Percentiles rank a stretch among this genome's conserved stretches.
These are phyloP conservation scores for Apiotrichum brassicae DNA, from an alignment of 1,284 basidiomycete genomes.

Conservation along the genomic window DNA sequence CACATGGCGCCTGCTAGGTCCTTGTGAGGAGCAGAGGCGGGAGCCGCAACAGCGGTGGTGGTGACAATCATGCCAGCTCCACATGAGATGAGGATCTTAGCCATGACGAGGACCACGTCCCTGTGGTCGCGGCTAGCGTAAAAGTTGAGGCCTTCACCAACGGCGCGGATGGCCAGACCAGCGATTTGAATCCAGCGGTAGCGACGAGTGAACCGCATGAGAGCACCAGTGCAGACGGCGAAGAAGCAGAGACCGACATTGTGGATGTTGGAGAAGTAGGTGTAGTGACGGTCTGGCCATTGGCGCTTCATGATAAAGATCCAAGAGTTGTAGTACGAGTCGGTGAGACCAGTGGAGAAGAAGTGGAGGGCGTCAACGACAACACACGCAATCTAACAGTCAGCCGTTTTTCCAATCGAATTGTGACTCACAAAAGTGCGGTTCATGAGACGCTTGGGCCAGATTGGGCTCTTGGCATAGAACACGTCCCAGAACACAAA, in stretches of 20 bases:
- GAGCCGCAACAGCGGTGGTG: conserved; percentile 30
- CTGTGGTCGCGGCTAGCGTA: conserved; percentile 1
- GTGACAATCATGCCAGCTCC: conserved; percentile 26
- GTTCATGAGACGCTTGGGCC: conserved; percentile 47
- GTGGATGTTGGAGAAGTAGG: conserved; percentile 20
- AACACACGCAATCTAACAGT: conserved; percentile 22
- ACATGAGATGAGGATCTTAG: conserved; percentile 20
- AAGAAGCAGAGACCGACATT: conserved; percentile 32
- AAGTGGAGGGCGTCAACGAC: conserved; percentile 38
- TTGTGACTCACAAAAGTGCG: conserved; percentile 32
- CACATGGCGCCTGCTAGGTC: conserved; percentile 6
- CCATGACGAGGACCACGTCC: conserved; percentile 33
- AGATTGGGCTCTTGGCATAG: conserved; percentile 44
- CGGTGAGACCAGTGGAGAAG: conserved; percentile 26
- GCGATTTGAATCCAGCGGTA: conserved; percentile 40
- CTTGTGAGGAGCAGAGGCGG: conserved; percentile 7
- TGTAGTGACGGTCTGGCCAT: conserved; percentile 16
- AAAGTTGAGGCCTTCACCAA: conserved; percentile 14
- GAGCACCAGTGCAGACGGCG: conserved; percentile 34
- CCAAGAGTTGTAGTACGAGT: conserved; percentile 36
- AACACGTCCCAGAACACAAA: conserved; percentile 45
- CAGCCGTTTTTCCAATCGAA: not conserved
- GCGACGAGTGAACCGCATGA: conserved; percentile 39
- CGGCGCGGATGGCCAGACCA: conserved; percentile 24
- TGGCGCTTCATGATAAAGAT: conserved; percentile 24